A percentile compares a stretch with the other conserved stretches of the same genome.
Evolutionary conservation across 1,284 basidiomycete species (phyloP).

Genomic region (Irpex lacteus): DNA sequence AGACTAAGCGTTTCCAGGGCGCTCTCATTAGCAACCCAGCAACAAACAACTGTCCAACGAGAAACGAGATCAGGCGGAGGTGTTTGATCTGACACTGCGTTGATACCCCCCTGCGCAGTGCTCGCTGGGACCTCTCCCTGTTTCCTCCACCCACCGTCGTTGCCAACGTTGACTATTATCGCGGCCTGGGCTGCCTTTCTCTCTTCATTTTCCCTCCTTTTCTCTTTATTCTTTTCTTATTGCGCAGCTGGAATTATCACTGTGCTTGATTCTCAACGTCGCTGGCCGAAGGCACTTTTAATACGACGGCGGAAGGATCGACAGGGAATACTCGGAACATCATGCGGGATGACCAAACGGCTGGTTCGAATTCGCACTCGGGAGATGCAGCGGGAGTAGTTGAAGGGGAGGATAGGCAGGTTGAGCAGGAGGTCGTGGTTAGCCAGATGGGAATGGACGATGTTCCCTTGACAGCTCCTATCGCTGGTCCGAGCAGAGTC

Average conservation of each 20-base stretch:
- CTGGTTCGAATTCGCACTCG: background rate
- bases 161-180: background rate
- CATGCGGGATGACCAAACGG: slow-evolving; percentile 9
- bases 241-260: slow-evolving; percentile 9
- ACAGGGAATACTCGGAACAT: background rate
- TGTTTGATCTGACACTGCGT: background rate
- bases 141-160: slow-evolving; percentile 1
- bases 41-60: slow-evolving; percentile 5
- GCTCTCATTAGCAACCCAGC: slow-evolving; percentile 1
- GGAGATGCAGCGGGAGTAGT: background rate
- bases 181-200: slow-evolving; percentile 13
- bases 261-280: slow-evolving; percentile 4
- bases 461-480: slow-evolving; percentile 16
- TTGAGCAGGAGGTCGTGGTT: background rate
- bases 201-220: slow-evolving; percentile 1
- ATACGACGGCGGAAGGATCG: slow-evolving; percentile 5
- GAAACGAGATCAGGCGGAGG: background rate
- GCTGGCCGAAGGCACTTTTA: slow-evolving; percentile 12
- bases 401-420: background rate
- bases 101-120: background rate
- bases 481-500: slow-evolving; percentile 2
- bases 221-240: background rate
- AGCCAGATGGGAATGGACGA: background rate
- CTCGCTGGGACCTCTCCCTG: background rate
- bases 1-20: slow-evolving; percentile 3